These are phyloP conservation scores for Mycena galericulata DNA, from an alignment of 768 basidiomycete genomes.

Conservation along the genomic window DNA sequence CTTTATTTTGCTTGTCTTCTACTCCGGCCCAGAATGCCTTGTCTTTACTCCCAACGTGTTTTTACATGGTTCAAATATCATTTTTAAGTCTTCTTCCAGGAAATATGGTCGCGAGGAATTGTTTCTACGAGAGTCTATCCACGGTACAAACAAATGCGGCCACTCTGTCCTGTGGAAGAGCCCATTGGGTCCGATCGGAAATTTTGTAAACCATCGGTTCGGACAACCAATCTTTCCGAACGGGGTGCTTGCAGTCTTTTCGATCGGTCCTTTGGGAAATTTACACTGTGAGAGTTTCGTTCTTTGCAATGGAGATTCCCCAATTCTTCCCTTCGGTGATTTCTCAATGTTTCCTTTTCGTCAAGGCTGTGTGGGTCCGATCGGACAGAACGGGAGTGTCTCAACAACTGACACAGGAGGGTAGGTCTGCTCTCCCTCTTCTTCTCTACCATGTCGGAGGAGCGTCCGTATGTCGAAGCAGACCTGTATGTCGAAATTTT, in stretches of 20 bases:
- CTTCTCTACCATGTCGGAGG: not conserved
- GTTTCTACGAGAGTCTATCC: too few species aligned
- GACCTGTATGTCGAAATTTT: slow-evolving; percentile 3
- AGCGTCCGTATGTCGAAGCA: not conserved
- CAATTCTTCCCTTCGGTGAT: not conserved
- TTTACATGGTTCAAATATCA: too few species aligned
- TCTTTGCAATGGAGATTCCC: too few species aligned
- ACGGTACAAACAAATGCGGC: slow-evolving; percentile 1
- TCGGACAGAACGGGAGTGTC: not conserved
- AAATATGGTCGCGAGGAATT: too few species aligned
- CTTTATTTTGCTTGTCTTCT: too few species aligned
- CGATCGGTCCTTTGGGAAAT: not conserved
- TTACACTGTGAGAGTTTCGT: not conserved
- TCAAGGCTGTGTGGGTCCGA: not conserved
- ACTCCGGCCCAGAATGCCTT: too few species aligned
- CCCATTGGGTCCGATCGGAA: not conserved
- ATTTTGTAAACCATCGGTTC: not conserved
- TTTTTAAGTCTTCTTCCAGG: too few species aligned
- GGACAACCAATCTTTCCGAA: too few species aligned
- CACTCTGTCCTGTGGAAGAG: not conserved
- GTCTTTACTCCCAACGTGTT: too few species aligned
- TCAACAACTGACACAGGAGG: not conserved
- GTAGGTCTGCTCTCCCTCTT: not conserved
- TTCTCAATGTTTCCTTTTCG: too few species aligned
- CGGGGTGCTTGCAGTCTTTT: not conserved